Evolutionary conservation across 2,329 filamentous ascomycete genomes (phyloP), one percentile per base, ranked within the genome.

Genomic region (Neoascochyta sp.): DNA sequence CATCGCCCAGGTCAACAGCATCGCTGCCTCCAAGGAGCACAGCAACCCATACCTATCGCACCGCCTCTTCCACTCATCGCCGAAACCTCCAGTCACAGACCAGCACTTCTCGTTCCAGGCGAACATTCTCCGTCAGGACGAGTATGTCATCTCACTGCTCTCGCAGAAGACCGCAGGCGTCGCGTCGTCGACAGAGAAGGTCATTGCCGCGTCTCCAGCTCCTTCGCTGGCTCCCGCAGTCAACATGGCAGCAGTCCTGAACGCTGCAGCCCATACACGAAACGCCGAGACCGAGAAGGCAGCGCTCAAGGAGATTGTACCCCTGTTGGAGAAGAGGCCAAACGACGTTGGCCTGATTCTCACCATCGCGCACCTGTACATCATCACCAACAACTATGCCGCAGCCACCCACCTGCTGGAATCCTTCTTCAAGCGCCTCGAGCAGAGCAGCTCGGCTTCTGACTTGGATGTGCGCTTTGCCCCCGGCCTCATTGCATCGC

Each of bases 341-440:
- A 77, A 78, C 37, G 87, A 95, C 54, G 69, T 95, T 13, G 90
- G 89, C 2, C 71, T 95, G 3, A 67, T 86, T 14, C 69, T 95
- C 21, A 88, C 86, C 7, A 75, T 87, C 33, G 74, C 90, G 7
- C 88, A 95, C 59, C 74, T 95, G 24, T 88, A 93, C 54, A 70
- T 92, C 10, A 71, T 80, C 28, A 76, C 73, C 22, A 77, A 81
- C 25, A 87, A 90, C 54, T 73, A 78, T 16, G 81, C 76, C 16
- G 80, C 83, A 4, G 90, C 90, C 4, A 76, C 88, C 19, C 69
- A 73, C n/a, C 70, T 86, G 5, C 69, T 95, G 2, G 83, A 94
- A 55, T 68, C 75, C 2, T 89, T 92, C 55, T 75, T 95, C 32
- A 74, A 74, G 40, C 75, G 75, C 7, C 71, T 95, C 2, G 85